Evolutionary conservation across 192 early-diverging fungal genomes (phyloP), one percentile per base, ranked within the genome.

Genomic region (Linnemannia schmuckeri): DNA sequence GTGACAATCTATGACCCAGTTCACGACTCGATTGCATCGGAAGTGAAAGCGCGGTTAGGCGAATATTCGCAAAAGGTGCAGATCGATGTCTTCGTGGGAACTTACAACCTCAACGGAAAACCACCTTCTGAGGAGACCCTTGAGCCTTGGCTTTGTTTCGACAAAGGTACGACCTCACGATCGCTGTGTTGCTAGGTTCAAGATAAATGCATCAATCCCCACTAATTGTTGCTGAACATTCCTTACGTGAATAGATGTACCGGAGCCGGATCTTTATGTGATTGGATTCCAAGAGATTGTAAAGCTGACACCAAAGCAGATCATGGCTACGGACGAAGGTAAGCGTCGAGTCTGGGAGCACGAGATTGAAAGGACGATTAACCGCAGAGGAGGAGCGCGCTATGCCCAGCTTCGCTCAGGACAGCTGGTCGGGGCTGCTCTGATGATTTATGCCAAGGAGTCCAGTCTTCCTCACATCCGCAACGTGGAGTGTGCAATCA

Each of bases 261-360:
- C 84, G 22, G 89, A 90, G 5, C 97, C 98, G 0, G 95, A 99
- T 78, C 81, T 99, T 27, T 92, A 94, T 38, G 95, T 94, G 1
- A 94, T 99, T 82, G 98, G 97, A 18, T 96, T 99, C 71, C 98
- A 99, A 82, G 99, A 99, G 83, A 94, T 99, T 37, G 98, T 99
- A n/a, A 95, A 98, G 85, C 88, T 99, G 63, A 97, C 88, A 24
- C 89, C 93, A 3, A 92, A 91, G 77, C 93, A 93, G 80, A 90
- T 92, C 73, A 70, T 76, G 47, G 82, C 80, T 13, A 82, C 82
- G 37, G 79, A 82, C 42, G 87, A 88, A 24, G 77, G 80, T 24
- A 88, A 88, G 69, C 66, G 92, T 82, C 81, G 76, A 17, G 72
- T 82, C 35, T 85, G 88, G 93, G 93, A 93, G 61, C 77, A 88